These are phyloP conservation scores for Taphrina confusa DNA, from an alignment of 1,139 yeast genomes.

Conservation along the genomic window DNA sequence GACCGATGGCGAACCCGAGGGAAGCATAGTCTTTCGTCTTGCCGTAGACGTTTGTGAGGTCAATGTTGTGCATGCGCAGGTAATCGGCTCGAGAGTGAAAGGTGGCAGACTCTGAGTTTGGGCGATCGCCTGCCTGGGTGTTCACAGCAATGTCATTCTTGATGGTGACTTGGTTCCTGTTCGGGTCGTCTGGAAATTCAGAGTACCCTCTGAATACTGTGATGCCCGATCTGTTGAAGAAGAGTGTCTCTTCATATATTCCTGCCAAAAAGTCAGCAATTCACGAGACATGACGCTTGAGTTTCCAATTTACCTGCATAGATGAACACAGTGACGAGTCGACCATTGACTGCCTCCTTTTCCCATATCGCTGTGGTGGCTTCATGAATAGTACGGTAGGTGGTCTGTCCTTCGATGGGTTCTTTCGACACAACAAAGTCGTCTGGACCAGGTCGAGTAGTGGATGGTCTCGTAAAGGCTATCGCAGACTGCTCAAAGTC, in stretches of 20 bases:
- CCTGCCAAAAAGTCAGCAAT: too few relatives aligned
- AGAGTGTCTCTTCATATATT: conserved; percentile 8
- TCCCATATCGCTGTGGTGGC: conserved; percentile 6
- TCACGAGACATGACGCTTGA: too few relatives aligned
- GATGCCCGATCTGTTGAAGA: conserved; percentile 10
- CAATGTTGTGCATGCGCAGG: conserved; percentile 20
- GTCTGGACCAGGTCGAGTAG: background rate
- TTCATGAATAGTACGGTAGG: background rate
- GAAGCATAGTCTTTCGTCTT: conserved; percentile 9
- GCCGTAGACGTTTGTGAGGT: conserved; percentile 50
- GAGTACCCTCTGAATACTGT: conserved; percentile 16
- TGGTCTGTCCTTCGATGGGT: background rate
- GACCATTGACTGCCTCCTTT: conserved; percentile 2
- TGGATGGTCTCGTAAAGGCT: background rate
- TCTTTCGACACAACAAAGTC: conserved; percentile 13
- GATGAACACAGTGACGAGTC: conserved; percentile 9
- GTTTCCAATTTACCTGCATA: background rate
- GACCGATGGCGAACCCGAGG: conserved; percentile 13
- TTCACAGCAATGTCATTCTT: conserved; percentile 1
- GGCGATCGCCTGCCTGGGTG: background rate
- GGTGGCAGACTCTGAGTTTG: conserved; percentile 9
- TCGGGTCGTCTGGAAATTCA: conserved; percentile 4
- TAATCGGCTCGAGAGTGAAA: conserved; percentile 8
- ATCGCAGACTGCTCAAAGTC: background rate
- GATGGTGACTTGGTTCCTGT: background rate